These are phyloP conservation scores for Fraxinus ornus DNA, from an alignment of 305 asterid species.

Conservation along the genomic window DNA sequence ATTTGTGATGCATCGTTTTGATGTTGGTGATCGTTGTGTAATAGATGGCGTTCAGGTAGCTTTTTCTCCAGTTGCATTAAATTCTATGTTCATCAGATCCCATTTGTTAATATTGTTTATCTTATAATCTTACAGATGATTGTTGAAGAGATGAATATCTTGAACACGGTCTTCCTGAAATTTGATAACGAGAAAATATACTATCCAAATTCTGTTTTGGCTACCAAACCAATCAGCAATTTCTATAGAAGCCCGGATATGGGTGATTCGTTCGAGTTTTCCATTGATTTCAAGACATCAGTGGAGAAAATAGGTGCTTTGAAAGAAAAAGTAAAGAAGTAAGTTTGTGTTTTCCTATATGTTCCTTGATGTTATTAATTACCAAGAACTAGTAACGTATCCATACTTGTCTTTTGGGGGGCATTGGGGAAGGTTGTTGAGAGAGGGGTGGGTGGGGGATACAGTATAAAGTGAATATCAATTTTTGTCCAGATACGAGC, in stretches of 20 bases:
- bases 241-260: slow-evolving; percentile 17
- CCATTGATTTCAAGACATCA: not conserved
- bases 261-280: slow-evolving; percentile 14
- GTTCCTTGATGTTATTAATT: not conserved
- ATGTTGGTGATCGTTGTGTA: slow-evolving; percentile 16
- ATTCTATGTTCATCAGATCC: too few relatives aligned
- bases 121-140: not conserved
- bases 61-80: not conserved
- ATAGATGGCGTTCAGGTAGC: slow-evolving; percentile 12
- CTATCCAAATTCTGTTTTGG: slow-evolving; percentile 8
- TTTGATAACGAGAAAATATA: slow-evolving; percentile 10
- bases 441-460: too few relatives aligned
- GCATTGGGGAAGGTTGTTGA: too few relatives aligned
- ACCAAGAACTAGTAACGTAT: not conserved
- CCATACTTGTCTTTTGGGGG: not conserved
- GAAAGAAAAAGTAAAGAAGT: not conserved
- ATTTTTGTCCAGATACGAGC: not conserved
- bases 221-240: slow-evolving; percentile 15
- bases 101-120: not conserved
- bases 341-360: not conserved
- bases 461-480: too few relatives aligned
- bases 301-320: not conserved
- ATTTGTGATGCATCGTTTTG: not conserved
- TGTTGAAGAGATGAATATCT: slow-evolving; percentile 1
- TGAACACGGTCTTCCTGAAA: slow-evolving; percentile 10